Conservation (phyloP, 2,329 filamentous ascomycete species). For the Xenosphaeropsis pyriputrescens region DNA sequence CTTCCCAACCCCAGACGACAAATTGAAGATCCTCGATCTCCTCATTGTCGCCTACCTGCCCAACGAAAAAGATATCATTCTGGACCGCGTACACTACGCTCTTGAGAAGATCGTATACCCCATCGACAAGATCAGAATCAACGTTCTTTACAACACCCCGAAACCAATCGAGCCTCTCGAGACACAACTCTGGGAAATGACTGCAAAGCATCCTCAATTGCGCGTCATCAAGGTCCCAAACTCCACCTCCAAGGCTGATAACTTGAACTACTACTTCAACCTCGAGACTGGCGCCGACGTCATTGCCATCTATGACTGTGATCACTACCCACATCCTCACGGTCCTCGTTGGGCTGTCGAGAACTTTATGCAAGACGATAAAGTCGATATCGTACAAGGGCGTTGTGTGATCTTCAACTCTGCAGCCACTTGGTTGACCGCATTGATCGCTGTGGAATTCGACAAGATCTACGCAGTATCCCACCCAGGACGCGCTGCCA, state of each 20-base stretch:
- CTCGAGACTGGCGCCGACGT: constrained; percentile 27
- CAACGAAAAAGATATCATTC: constrained; percentile 33
- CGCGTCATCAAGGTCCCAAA: constrained; percentile 29
- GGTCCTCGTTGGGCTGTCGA: constrained; percentile 31
- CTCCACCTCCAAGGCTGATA: constrained; percentile 33
- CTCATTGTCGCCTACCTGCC: constrained; percentile 34
- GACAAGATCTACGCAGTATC: constrained; percentile 36
- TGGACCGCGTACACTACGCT: constrained; percentile 28
- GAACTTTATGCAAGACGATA: constrained; percentile 24
- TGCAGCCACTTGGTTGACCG: constrained; percentile 24
- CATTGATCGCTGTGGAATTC: constrained; percentile 32
- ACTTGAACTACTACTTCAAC: constrained; percentile 30
- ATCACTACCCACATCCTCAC: constrained; percentile 33
- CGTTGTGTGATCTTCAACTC: constrained; percentile 33
- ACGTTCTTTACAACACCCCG: constrained; percentile 32
- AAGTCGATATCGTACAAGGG: constrained; percentile 31
- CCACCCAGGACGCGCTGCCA: constrained; percentile 28
- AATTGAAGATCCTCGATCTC: constrained; percentile 27
- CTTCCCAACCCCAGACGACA: constrained; percentile 23
- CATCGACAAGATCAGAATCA: constrained; percentile 27
- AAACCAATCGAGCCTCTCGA: constrained; percentile 28
- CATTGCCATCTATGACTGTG: constrained; percentile 32
- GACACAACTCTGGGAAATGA: constrained; percentile 22
- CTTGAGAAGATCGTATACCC: constrained; percentile 30
- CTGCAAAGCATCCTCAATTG: constrained; percentile 22